Percentiles rank a stretch among this genome's conserved stretches.
phyloP scores from a whole-genome alignment of 805 yeast genomes.

The Wickerhamomyces silvicola region DNA sequence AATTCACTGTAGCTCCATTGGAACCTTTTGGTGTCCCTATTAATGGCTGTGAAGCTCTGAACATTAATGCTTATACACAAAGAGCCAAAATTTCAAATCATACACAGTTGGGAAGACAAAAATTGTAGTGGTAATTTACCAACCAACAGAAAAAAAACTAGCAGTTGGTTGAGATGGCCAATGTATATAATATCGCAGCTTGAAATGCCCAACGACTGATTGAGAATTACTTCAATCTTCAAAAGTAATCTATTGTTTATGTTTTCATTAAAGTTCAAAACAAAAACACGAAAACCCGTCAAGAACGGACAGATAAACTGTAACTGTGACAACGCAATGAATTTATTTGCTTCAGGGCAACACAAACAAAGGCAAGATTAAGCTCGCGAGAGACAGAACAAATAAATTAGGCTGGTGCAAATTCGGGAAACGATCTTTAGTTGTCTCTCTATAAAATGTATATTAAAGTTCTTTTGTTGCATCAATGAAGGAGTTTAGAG shows the following conservation, averaged over 20 bases:
- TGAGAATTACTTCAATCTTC: background rate
- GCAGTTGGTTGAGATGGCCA: too few relatives aligned
- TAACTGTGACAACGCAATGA: too few relatives aligned
- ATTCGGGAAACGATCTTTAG: background rate
- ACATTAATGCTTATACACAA: too few relatives aligned
- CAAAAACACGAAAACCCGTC: constrained; percentile 1
- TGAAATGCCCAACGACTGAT: constrained; percentile 1
- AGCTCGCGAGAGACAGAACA: too few relatives aligned
- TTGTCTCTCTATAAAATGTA: constrained; percentile 15
- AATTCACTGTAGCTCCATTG: constrained; percentile 17
- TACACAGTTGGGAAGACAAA: too few relatives aligned
- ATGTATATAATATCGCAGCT: too few relatives aligned
- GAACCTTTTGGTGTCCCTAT: constrained; percentile 23
- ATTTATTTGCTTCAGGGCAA: too few relatives aligned
- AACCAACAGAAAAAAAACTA: too few relatives aligned
- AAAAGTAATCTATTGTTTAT: constrained; percentile 2
- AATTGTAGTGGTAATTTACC: too few relatives aligned
- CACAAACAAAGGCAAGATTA: too few relatives aligned
- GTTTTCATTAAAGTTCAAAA: constrained; percentile 6
- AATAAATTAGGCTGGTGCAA: background rate
- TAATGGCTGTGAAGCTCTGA: constrained; percentile 22
- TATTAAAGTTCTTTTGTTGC: too few relatives aligned
- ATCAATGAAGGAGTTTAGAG: constrained; percentile 55
- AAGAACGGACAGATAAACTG: background rate
- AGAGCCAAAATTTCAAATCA: too few relatives aligned